A percentile compares a stretch with the other conserved stretches of the same genome.
phyloP scores from a whole-genome alignment of 495 filamentous ascomycete genomes.

The Evernia prunastri region DNA sequence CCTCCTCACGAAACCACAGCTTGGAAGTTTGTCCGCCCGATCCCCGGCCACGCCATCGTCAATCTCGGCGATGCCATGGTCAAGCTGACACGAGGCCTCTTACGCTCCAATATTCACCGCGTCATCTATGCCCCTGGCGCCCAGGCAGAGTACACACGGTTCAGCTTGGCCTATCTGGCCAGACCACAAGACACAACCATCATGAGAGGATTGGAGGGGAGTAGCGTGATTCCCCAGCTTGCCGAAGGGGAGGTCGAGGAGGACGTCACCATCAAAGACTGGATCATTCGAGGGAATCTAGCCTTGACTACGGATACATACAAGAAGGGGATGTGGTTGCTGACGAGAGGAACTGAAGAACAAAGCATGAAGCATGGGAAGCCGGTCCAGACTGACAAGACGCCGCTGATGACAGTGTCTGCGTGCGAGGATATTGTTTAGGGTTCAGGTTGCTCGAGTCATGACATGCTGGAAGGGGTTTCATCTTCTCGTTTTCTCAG shows the following conservation, averaged over 20 bases:
- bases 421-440: background rate
- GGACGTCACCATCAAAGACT: background rate
- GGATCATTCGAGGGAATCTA: background rate
- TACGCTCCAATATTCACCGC: slow-evolving; percentile 30
- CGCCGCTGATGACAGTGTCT: background rate
- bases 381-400: background rate
- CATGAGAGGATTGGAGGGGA: background rate
- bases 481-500: too few relatives aligned
- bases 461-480: background rate
- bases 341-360: background rate
- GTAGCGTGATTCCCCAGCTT: background rate
- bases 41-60: slow-evolving; percentile 30
- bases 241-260: background rate
- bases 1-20: background rate
- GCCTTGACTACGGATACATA: background rate
- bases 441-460: background rate
- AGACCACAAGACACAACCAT: background rate
- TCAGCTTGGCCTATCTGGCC: background rate
- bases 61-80: slow-evolving; percentile 35
- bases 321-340: background rate
- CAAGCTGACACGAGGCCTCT: slow-evolving; percentile 27
- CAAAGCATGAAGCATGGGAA: background rate
- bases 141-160: background rate
- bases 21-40: slow-evolving; percentile 27
- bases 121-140: slow-evolving; percentile 19